Base-by-base conservation (phyloP, 495 filamentous ascomycete genomes). In the Penicillium desertorum region DNA sequence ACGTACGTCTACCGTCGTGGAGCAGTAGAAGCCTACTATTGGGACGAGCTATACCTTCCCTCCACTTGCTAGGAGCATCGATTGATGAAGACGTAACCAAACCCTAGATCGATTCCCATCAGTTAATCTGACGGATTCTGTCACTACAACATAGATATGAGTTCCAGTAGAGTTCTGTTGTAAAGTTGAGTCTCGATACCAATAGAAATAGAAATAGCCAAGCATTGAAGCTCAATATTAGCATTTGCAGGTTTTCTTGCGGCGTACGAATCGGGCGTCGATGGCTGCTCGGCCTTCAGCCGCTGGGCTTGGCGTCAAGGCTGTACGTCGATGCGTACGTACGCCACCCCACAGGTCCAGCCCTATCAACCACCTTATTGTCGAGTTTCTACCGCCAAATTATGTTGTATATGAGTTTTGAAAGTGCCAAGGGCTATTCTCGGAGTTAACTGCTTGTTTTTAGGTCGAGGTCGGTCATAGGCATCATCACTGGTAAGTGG, bases 281-380 rank as follows among this genome's bases (percentile, higher is more conserved):
- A 46, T 29, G 9, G 45, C 2, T 46, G 45, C 0, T 30, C 16
- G 36, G 36, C 0, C 22, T 41, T 42, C 49, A 11, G 49, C 48
- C 32, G 12, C 45, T 29, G n/a, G 48, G 22, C 49, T 51, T 51
- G 49, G 49, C 49, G 14, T 30, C 29, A 51, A 34, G 48, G 48
- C 34, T 51, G 8, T 51, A 34, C 37, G 34, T 39, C 20, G 36
- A 51, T 27, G 49, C 49, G 22, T 42, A 51, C 49, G 36, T 51
- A 51, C 7, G 6, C 19, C 32, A 29, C 48, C 36, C 48, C 34
- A 51, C 48, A 39, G 10, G 34, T 41, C 37, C 34, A 51, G 48
- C 48, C 48, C 48, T 51, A 22, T 25, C 10, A 32, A 32, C 30
- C 30, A 32, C n/a, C 7, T 9, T 12, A 41, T 51, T 51, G 34